Evolutionary conservation across 495 filamentous ascomycete species (phyloP), one percentile per base, ranked within the genome.

Genomic region (Paragyromitra xinjiangensis): DNA sequence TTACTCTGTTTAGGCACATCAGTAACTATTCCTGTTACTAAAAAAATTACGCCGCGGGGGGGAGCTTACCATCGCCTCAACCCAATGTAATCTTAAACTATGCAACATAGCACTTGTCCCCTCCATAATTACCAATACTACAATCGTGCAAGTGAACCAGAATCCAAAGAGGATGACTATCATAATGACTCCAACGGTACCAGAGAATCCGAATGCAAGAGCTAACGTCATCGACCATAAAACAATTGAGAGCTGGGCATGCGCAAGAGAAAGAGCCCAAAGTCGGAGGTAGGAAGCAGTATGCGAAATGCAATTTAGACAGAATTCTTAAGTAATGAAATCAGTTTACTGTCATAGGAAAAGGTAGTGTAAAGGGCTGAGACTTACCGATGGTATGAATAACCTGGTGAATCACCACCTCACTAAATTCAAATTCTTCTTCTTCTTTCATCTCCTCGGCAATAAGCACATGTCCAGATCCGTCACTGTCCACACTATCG

Each of bases 231-330:
- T 99, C 75, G 88, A 86, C 95, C 95, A 99, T 42, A 99, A 89
- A 69, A 99, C 95, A 71, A 93, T 91, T 19, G 93, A 97, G 40
- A 99, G 93, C 86, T 98, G 95, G 82, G 98, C 95, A 87, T 99
- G 95, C 9, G 95, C 95, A 59, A 99, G 90, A 1, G 95, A 98
- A 78, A 99, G 86, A 40, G 95, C 95, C 95, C 95, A 99, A 45
- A 99, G 91, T 87, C 95, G 95, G 51, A 99, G 91, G 85, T 99
- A 99, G 6, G 96, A 98, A 9, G 95, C 95, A 3, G 95, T 99
- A 85, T 99, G 95, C 6, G 95, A 98, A 80, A 99, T 95, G 86
- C 94, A 98, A 86, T 98, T 98, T 78, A 99, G 88, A 84, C 95
- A 98, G 86, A 99, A 99, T 87, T 99, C 95, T 93, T 68, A 69